These are phyloP conservation scores for Infundibulicybe gibba DNA, from an alignment of 768 basidiomycete genomes.

Conservation along the genomic window DNA sequence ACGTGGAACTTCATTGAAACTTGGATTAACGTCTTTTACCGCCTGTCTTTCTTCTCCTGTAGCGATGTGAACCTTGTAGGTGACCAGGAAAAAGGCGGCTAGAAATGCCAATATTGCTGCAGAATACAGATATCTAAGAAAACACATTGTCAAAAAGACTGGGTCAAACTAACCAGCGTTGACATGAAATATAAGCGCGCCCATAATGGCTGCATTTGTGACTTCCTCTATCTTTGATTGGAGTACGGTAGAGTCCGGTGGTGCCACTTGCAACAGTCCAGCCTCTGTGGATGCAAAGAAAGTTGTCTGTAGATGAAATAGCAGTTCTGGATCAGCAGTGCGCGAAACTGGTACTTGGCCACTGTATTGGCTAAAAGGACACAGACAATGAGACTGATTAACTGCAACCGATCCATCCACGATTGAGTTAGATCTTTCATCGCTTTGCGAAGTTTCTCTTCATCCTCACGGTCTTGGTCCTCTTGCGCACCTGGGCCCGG, in stretches of 20 bases:
- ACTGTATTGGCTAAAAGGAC: neutral
- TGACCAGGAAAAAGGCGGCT: slow-evolving; percentile 51
- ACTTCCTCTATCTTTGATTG: slow-evolving; percentile 20
- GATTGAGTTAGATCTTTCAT: slow-evolving; percentile 51
- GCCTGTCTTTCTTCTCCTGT: slow-evolving; percentile 40
- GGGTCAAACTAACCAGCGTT: slow-evolving; percentile 35
- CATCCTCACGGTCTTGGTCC: slow-evolving; percentile 47
- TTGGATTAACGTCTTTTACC: slow-evolving; percentile 13
- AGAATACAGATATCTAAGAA: neutral
- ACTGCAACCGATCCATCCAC: slow-evolving; percentile 61
- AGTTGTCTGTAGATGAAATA: slow-evolving; percentile 39
- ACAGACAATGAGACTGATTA: slow-evolving; percentile 57
- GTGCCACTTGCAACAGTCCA: slow-evolving; percentile 43
- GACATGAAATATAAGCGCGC: slow-evolving; percentile 51
- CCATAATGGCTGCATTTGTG: slow-evolving; percentile 44
- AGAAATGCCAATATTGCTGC: slow-evolving; percentile 40
- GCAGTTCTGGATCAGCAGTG: no score
- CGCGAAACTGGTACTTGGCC: neutral
- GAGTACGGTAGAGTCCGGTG: slow-evolving; percentile 18
- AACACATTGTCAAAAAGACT: no score
- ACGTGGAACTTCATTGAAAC: no score
- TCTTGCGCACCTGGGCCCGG: slow-evolving; percentile 26
- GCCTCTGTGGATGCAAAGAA: slow-evolving; percentile 62
- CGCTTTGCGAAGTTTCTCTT: slow-evolving; percentile 37
- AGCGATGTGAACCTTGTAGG: slow-evolving; percentile 53